phyloP scores from a whole-genome alignment of 192 early-diverging fungal species.

The Backusella australiensis region DNA sequence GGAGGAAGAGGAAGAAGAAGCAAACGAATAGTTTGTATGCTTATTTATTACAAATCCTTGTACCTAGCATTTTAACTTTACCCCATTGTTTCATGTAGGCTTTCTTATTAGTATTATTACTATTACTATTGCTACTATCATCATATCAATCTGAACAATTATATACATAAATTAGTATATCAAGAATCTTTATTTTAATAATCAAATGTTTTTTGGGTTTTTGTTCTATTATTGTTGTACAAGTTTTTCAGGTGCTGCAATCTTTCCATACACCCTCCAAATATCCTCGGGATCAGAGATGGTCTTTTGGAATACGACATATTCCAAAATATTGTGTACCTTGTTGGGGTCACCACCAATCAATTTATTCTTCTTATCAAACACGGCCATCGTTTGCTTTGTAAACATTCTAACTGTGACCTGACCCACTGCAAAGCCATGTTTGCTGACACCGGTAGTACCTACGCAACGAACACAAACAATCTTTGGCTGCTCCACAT shows the following conservation, averaged over 20 bases:
- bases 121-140: too few relatives aligned
- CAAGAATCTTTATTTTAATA: background rate
- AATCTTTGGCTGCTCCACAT: conserved; percentile 53
- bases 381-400: conserved; percentile 59
- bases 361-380: conserved; percentile 45
- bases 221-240: background rate
- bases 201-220: background rate
- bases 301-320: conserved; percentile 66
- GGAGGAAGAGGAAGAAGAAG: too few relatives aligned
- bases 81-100: too few relatives aligned
- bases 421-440: conserved; percentile 52
- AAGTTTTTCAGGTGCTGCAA: conserved; percentile 35
- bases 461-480: conserved; percentile 57
- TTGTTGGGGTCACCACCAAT: conserved; percentile 50
- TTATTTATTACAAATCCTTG: too few relatives aligned
- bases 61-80: too few relatives aligned
- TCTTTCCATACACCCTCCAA: conserved; percentile 68
- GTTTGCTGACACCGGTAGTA: conserved; percentile 34
- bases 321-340: conserved; percentile 59
- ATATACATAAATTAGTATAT: too few relatives aligned
- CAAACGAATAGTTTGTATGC: too few relatives aligned
- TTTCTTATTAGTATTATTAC: too few relatives aligned
- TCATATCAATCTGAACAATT: too few relatives aligned
- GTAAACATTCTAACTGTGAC: conserved; percentile 65
- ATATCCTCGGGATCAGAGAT: conserved; percentile 56